Base-by-base conservation (phyloP, 2,329 filamentous ascomycete genomes). In the Aspergillus sp. region DNA sequence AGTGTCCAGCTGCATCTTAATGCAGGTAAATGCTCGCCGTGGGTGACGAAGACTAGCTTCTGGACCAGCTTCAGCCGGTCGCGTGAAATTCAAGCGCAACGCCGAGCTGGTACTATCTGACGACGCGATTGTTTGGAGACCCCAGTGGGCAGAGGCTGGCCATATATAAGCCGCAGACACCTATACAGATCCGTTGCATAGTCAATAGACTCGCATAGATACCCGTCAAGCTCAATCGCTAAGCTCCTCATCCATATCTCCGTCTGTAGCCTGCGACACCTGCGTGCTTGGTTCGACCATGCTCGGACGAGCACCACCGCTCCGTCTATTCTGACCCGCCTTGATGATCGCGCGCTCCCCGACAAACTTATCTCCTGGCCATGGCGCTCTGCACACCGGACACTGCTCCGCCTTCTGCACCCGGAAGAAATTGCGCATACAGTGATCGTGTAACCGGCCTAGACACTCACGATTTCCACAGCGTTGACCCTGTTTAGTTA, bases 361-460 rank as follows among this genome's bases (percentile, higher is more conserved):
- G 12, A 85, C 82, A 51, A 76, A 80, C 56, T 74, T 71, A 53
- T 82, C 71, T 15, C 80, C 79, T 9, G 74, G 76, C 83, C 83
- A 85, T 3, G 71, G 68, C 18, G 71, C 74, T 62, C 80, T 78
- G 68, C 83, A 85, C 3, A 76, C 57, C 0, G 89, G 88, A 67
- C 91, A 96, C 42, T 80, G 82, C 59, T 83, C 82, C 1, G 80
- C 81, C 55, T 82, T 76, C 60, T 85, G 81, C 41, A 85, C 83
- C 18, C 88, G 81, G 80, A 91, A 96, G 71, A 89, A 91, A 26
- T 85, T 86, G 12, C 85, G 82, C 55, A 85, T 81, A 71, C 92
- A 97, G 50, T 87, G 85, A 62, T 92, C 84, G 71, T 97, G 93
- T 15, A 96, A 73, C 11, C 93, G 81, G 11, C 86, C 81, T 30